Conservation (phyloP, 2,329 filamentous ascomycete genomes). For the Neofusicoccum cordaticola region DNA sequence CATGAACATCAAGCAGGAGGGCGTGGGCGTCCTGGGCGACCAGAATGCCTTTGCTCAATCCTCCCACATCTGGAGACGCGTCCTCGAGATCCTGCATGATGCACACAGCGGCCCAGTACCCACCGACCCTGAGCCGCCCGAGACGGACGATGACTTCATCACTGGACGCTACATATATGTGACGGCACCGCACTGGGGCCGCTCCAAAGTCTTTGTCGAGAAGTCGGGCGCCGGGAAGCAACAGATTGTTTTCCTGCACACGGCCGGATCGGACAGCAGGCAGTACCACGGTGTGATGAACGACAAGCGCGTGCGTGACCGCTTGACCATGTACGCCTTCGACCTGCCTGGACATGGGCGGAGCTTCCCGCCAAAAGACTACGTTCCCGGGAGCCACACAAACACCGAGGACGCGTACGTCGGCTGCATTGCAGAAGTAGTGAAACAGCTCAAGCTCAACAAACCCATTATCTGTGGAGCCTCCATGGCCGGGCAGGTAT, state of each 20-base stretch:
- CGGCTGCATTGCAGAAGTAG: conserved; percentile 18
- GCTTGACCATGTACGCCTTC: conserved; percentile 50
- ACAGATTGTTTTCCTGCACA: conserved; percentile 46
- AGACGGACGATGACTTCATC: conserved; percentile 35
- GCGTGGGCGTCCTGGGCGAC: conserved; percentile 48
- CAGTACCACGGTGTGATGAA: conserved; percentile 56
- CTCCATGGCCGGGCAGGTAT: conserved; percentile 52
- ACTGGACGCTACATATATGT: conserved; percentile 49
- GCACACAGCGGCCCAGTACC: conserved; percentile 45
- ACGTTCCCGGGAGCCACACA: conserved; percentile 45
- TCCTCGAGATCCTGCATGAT: conserved; percentile 49
- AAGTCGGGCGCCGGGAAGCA: conserved; percentile 46
- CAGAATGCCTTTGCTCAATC: conserved; percentile 44
- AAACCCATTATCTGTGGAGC: conserved; percentile 51
- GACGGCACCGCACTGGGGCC: conserved; percentile 46
- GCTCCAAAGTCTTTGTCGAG: conserved; percentile 52
- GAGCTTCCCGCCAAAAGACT: conserved; percentile 45
- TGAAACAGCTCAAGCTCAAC: conserved; percentile 30
- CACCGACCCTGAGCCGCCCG: conserved; percentile 29
- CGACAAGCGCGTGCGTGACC: conserved; percentile 45
- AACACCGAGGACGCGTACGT: conserved; percentile 48
- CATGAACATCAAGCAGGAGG: conserved; percentile 51
- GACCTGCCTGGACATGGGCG: conserved; percentile 51
- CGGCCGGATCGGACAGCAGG: conserved; percentile 46
- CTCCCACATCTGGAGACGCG: conserved; percentile 48